A percentile compares a stretch with the other conserved stretches of the same genome.
Conservation (phyloP, 148 eudicot species). For the Hydrangea macrophylla region DNA sequence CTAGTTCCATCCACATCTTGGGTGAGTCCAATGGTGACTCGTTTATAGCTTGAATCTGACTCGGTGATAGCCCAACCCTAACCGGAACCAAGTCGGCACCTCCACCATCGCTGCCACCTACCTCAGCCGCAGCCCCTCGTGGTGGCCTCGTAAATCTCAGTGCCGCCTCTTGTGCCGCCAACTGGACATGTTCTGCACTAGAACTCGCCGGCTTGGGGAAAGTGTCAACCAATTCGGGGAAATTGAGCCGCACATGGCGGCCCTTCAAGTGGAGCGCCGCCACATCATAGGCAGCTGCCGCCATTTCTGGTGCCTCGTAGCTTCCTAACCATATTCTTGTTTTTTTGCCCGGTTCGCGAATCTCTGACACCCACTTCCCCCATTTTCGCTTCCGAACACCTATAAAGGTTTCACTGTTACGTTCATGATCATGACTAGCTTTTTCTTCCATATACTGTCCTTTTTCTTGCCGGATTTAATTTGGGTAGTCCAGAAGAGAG, state of each 20-base stretch:
- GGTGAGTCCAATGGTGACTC: conserved; percentile 68
- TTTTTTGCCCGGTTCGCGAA: conserved; percentile 63
- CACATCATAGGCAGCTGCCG: conserved; percentile 59
- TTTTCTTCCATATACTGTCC: too few species aligned
- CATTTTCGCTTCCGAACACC: conserved; percentile 65
- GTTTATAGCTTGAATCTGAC: conserved; percentile 71
- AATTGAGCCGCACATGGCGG: conserved; percentile 41
- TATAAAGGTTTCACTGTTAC: too few species aligned
- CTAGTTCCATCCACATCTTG: conserved; percentile 42
- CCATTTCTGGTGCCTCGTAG: conserved; percentile 64
- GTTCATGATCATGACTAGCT: too few species aligned
- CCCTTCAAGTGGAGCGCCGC: conserved; percentile 61
- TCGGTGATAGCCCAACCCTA: conserved; percentile 54
- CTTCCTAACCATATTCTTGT: conserved; percentile 66
- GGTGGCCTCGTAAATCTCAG: not conserved
- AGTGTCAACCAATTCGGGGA: conserved; percentile 39
- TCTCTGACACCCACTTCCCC: conserved; percentile 80
- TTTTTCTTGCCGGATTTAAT: too few species aligned
- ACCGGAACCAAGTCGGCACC: conserved; percentile 16
- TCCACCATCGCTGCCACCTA: conserved; percentile 15
- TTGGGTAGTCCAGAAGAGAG: too few species aligned
- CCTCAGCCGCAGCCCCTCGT: conserved; percentile 1
- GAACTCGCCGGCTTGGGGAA: conserved; percentile 47
- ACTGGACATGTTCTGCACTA: conserved; percentile 47
- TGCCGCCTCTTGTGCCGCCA: conserved; percentile 70